phyloP scores from a whole-genome alignment of 2,329 filamentous ascomycete genomes.

The Ilyonectria sp. region DNA sequence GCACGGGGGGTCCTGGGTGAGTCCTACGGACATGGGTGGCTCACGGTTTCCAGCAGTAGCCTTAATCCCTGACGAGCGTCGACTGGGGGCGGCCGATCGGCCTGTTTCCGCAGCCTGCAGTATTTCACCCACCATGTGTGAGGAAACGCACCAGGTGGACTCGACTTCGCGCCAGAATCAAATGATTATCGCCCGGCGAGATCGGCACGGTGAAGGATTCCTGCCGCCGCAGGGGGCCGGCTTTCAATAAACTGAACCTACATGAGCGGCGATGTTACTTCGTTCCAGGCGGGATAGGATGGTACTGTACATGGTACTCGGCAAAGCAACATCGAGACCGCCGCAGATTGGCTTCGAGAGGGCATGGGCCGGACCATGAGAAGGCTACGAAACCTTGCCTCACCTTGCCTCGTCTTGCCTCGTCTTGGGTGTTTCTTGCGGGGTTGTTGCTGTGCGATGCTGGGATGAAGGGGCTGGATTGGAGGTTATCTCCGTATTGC shows the following conservation, averaged over 20 bases:
- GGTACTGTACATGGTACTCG: conserved; percentile 15
- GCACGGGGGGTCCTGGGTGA: conserved; percentile 42
- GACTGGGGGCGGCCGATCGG: conserved; percentile 43
- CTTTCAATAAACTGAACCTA: conserved; percentile 27
- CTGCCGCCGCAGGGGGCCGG: conserved; percentile 23
- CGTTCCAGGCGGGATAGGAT: conserved; percentile 26
- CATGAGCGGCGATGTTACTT: conserved; percentile 26
- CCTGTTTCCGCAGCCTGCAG: conserved; percentile 36
- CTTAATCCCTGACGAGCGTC: conserved; percentile 17
- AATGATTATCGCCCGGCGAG: conserved; percentile 34
- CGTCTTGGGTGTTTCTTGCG: conserved; percentile 16
- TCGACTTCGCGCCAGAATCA: conserved; percentile 15
- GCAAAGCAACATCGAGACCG: neutral
- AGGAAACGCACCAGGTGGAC: conserved; percentile 7
- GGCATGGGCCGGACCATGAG: conserved; percentile 5
- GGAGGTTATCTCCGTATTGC: conserved; percentile 18
- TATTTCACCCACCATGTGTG: conserved; percentile 11
- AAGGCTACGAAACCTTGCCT: conserved; percentile 32
- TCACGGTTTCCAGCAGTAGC: conserved; percentile 28
- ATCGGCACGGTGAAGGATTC: conserved; percentile 42
- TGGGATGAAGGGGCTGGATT: conserved; percentile 14
- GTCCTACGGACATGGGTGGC: conserved; percentile 26
- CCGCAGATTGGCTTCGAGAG: conserved; percentile 19
- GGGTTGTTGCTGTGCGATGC: conserved; percentile 24
- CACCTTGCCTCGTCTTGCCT: conserved; percentile 1